Conservation (phyloP, 202 grass and related monocot species). For the Elaeis oleifera region DNA sequence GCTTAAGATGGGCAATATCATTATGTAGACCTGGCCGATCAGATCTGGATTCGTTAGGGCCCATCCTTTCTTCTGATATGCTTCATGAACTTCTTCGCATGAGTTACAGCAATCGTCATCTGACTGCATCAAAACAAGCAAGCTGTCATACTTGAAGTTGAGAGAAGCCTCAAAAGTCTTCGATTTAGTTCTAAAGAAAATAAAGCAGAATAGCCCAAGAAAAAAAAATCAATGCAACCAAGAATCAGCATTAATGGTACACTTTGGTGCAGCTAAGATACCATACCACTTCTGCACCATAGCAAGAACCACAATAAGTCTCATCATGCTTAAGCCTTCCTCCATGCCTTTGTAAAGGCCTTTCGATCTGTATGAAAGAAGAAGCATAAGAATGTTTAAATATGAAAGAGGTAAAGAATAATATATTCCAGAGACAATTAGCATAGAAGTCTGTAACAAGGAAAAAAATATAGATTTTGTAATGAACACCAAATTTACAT, state of each 20-base stretch:
- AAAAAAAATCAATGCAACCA: too few relatives aligned
- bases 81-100: constrained; percentile 91
- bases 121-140: constrained; percentile 41
- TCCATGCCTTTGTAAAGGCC: constrained; percentile 90
- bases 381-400: too few relatives aligned
- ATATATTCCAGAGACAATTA: too few relatives aligned
- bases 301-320: constrained; percentile 95
- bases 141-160: too few relatives aligned
- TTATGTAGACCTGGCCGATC: constrained; percentile 68
- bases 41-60: constrained; percentile 54
- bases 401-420: too few relatives aligned
- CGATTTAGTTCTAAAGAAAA: too few relatives aligned
- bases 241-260: background rate
- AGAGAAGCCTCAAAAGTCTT: too few relatives aligned
- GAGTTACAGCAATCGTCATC: constrained; percentile 96
- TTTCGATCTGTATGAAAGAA: constrained; percentile 59
- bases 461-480: too few relatives aligned
- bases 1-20: background rate
- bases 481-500: too few relatives aligned
- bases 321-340: constrained; percentile 92
- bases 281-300: constrained; percentile 70
- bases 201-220: too few relatives aligned
- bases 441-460: too few relatives aligned
- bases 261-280: background rate
- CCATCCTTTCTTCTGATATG: constrained; percentile 89